These are phyloP conservation scores for Diplodia scrobiculata DNA, from an alignment of 2,329 filamentous ascomycete genomes.

Conservation along the genomic window DNA sequence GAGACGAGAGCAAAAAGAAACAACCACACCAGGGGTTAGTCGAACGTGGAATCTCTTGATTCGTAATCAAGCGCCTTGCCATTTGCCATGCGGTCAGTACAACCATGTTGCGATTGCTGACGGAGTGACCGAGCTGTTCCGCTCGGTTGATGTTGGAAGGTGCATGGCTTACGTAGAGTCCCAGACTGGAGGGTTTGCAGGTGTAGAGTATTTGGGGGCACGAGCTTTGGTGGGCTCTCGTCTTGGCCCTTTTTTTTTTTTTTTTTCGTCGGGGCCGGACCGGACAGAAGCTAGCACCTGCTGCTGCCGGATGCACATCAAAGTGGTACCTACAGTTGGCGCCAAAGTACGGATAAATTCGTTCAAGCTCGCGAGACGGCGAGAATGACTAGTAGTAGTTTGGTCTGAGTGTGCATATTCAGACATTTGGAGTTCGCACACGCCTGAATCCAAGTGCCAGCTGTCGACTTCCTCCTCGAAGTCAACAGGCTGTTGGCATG, in stretches of 20 bases:
- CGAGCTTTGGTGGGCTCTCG: neutral
- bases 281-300: neutral
- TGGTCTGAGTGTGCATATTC: neutral
- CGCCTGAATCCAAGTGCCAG: neutral
- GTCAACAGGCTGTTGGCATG: neutral
- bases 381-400: neutral
- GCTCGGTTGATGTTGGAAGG: neutral
- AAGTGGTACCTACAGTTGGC: neutral
- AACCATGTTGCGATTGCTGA: neutral
- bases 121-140: neutral
- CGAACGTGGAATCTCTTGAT: slow-evolving; percentile 47
- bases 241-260: neutral
- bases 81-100: slow-evolving; percentile 51
- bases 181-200: neutral
- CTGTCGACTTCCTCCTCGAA: neutral
- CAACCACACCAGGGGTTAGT: slow-evolving; percentile 29
- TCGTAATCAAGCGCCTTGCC: slow-evolving; percentile 62
- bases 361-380: neutral
- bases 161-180: neutral
- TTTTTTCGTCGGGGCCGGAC: neutral
- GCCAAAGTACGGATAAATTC: neutral
- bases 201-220: neutral
- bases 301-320: neutral
- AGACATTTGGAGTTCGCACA: neutral
- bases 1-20: neutral